Conservation (phyloP, 1,139 yeast species). For the Candida sp. region DNA sequence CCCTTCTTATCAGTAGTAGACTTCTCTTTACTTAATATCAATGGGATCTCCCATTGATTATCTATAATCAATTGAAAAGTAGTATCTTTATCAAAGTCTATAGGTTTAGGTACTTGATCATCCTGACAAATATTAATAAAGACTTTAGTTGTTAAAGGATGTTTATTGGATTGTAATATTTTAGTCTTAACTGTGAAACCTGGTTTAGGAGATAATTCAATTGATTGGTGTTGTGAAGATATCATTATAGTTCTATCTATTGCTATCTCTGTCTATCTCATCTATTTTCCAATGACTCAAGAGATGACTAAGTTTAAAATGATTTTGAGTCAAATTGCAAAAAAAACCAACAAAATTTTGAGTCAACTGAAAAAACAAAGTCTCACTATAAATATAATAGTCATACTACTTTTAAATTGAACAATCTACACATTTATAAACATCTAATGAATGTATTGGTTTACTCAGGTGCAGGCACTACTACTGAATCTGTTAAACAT, state of each 20-base stretch:
- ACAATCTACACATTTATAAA: background rate
- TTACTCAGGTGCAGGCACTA: conserved; percentile 84
- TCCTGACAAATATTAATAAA: conserved; percentile 77
- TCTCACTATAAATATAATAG: too few species aligned
- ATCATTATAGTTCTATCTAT: conserved; percentile 8
- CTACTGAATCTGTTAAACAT: conserved; percentile 82
- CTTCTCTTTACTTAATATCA: conserved; percentile 57
- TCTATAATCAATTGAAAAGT: conserved; percentile 67
- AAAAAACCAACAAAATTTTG: background rate
- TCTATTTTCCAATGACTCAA: background rate
- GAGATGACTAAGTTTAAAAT: background rate
- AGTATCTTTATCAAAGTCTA: conserved; percentile 50
- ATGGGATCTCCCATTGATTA: conserved; percentile 83
- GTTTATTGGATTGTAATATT: conserved; percentile 32
- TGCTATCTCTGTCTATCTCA: too few species aligned
- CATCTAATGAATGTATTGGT: conserved; percentile 73
- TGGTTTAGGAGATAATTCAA: conserved; percentile 41
- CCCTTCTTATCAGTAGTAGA: conserved; percentile 72
- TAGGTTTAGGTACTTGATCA: conserved; percentile 53
- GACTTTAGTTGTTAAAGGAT: conserved; percentile 51
- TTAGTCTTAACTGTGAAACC: conserved; percentile 66
- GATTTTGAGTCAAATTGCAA: background rate
- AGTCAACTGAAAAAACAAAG: background rate
- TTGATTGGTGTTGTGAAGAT: too few species aligned
- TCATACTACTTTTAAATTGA: too few species aligned